Evolutionary conservation across 331 rosid species (phyloP).

Genomic region (Malus hybrid): DNA sequence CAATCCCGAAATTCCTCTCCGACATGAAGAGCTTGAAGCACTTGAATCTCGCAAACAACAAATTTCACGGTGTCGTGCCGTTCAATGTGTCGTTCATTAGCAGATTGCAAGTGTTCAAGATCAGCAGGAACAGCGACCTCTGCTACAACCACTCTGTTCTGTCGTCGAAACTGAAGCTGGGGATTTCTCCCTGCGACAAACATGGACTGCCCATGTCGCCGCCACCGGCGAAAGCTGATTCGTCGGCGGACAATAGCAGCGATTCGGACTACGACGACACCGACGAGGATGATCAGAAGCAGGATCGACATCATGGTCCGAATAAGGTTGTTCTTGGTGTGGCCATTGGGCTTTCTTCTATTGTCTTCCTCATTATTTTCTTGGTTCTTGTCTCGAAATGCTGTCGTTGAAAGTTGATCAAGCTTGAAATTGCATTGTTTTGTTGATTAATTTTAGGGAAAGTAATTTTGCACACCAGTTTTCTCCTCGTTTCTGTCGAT

Average conservation of each 20-base stretch:
- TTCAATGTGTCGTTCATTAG: constrained; percentile 53
- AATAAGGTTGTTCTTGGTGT: constrained; percentile 93
- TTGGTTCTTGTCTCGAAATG: constrained; percentile 65
- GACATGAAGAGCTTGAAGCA: constrained; percentile 60
- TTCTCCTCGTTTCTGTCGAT: too few relatives aligned
- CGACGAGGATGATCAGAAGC: constrained; percentile 36
- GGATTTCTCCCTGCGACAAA: constrained; percentile 79
- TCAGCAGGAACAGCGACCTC: constrained; percentile 58
- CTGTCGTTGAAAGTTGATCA: constrained; percentile 43
- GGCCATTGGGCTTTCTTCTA: constrained; percentile 86
- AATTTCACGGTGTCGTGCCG: constrained; percentile 68
- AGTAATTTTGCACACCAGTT: too few relatives aligned
- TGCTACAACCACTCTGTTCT: constrained; percentile 69
- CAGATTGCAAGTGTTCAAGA: constrained; percentile 44
- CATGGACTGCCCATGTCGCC: constrained; percentile 81
- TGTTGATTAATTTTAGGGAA: background rate
- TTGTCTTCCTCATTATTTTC: constrained; percentile 82
- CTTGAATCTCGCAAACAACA: constrained; percentile 77
- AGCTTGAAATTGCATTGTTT: background rate
- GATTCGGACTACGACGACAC: constrained; percentile 51
- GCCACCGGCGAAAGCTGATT: constrained; percentile 51
- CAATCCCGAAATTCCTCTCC: constrained; percentile 71
- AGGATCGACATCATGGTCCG: constrained; percentile 66
- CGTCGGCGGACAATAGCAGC: constrained; percentile 43
- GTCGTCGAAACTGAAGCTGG: constrained; percentile 85